Conservation (phyloP, 345 rosid species). For the Eucalyptus microcorys region DNA sequence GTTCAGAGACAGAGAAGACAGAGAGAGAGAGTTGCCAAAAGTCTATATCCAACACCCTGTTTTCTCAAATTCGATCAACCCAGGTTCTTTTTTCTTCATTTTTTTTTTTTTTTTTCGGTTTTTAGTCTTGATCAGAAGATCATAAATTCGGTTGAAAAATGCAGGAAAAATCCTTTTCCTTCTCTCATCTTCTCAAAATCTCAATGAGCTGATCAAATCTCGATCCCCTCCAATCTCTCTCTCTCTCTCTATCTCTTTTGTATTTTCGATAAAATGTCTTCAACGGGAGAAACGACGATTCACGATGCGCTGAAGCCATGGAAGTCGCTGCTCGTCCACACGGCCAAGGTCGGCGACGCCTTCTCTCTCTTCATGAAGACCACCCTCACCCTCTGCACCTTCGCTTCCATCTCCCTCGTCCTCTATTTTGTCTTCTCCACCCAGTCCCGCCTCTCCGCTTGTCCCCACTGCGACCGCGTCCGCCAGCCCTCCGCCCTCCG, state of each 20-base stretch:
- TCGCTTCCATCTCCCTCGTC: slow-evolving; percentile 32
- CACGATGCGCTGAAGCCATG: slow-evolving; percentile 21
- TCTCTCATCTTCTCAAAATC: background rate
- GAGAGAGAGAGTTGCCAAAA: background rate
- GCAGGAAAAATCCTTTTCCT: background rate
- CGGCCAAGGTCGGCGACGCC: slow-evolving; percentile 12
- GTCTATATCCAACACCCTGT: background rate
- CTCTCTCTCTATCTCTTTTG: background rate
- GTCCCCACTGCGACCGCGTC: slow-evolving; percentile 6
- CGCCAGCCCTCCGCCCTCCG: background rate
- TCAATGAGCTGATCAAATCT: background rate
- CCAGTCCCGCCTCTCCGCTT: background rate
- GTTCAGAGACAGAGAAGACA: background rate
- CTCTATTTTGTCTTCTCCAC: slow-evolving; percentile 21
- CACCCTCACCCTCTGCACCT: slow-evolving; percentile 20
- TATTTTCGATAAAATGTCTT: background rate
- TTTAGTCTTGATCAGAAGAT: background rate
- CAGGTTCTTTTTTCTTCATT: background rate
- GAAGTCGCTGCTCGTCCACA: slow-evolving; percentile 16
- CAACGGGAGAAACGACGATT: background rate
- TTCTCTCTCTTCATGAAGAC: slow-evolving; percentile 22
- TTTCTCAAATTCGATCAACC: background rate
- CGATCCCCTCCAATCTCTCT: background rate
- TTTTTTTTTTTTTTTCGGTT: background rate
- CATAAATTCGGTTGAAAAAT: background rate